Percentiles rank a stretch among this genome's conserved stretches.
Conservation (phyloP, 768 basidiomycete genomes). For the Tulasnella sp. region DNA sequence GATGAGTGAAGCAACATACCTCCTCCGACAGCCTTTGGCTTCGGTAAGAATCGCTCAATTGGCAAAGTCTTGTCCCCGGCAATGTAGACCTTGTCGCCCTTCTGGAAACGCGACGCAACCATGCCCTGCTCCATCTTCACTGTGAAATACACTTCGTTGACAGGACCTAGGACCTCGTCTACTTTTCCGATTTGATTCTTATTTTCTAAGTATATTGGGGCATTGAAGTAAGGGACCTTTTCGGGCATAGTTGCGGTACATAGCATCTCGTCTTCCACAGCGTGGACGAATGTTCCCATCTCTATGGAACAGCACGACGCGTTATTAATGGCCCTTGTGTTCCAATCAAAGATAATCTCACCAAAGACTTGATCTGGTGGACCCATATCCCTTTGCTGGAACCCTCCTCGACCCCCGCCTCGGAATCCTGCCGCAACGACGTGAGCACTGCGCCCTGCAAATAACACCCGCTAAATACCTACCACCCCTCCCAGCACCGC, state of each 20-base stretch:
- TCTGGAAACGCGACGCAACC: constrained; percentile 92
- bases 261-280: constrained; percentile 98
- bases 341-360: constrained; percentile 37
- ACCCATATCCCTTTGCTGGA: constrained; percentile 65
- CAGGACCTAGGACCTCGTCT: constrained; percentile 98
- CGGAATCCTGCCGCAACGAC: background rate
- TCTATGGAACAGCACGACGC: constrained; percentile 47
- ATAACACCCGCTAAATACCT: background rate
- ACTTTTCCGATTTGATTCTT: constrained; percentile 95
- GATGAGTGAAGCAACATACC: constrained; percentile 18
- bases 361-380: constrained; percentile 79
- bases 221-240: constrained; percentile 98
- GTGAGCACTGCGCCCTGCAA: background rate
- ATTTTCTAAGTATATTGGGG: constrained; percentile 95
- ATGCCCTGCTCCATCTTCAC: constrained; percentile 97
- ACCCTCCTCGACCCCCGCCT: constrained; percentile 62
- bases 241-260: constrained; percentile 79
- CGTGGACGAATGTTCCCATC: constrained; percentile 88
- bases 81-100: constrained; percentile 97
- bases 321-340: background rate
- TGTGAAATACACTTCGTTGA: constrained; percentile 97
- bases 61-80: constrained; percentile 95
- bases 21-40: constrained; percentile 71
- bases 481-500: constrained; percentile 4
- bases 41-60: constrained; percentile 93